Conservation (phyloP, 1,139 yeast genomes). For the Protomyces lactucae-debilis region DNA sequence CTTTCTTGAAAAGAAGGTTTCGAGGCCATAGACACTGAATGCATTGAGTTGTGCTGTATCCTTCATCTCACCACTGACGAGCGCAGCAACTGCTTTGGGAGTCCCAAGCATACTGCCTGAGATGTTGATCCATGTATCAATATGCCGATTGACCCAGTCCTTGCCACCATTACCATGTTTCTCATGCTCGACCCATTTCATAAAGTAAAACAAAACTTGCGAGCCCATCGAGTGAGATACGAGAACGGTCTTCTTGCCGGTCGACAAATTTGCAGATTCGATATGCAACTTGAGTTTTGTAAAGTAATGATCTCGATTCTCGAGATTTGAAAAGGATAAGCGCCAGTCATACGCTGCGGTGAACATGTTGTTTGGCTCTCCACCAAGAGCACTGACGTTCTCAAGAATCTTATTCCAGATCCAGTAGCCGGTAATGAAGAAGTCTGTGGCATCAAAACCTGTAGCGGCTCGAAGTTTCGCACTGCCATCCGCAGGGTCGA, state of each 20-base stretch:
- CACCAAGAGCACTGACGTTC: slow-evolving; percentile 88
- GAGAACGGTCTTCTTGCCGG: slow-evolving; percentile 70
- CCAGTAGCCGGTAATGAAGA: slow-evolving; percentile 97
- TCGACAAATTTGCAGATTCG: slow-evolving; percentile 50
- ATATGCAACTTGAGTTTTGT: slow-evolving; percentile 65
- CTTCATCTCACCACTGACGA: slow-evolving; percentile 94
- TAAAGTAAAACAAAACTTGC: slow-evolving; percentile 76
- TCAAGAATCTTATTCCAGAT: slow-evolving; percentile 94
- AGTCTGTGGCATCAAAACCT: slow-evolving; percentile 82
- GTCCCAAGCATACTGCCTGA: slow-evolving; percentile 88
- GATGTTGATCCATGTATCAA: slow-evolving; percentile 66
- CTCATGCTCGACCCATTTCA: slow-evolving; percentile 79
- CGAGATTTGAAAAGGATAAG: slow-evolving; percentile 80
- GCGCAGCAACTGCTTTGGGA: slow-evolving; percentile 87
- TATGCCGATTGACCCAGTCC: slow-evolving; percentile 76
- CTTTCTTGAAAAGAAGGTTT: slow-evolving; percentile 81
- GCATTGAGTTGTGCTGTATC: slow-evolving; percentile 93
- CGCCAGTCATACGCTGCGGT: slow-evolving; percentile 97
- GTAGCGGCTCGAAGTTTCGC: slow-evolving; percentile 82
- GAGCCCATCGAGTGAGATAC: slow-evolving; percentile 97
- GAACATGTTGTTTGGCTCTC: slow-evolving; percentile 83
- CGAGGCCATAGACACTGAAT: slow-evolving; percentile 91
- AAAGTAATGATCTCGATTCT: slow-evolving; percentile 79
- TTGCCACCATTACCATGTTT: slow-evolving; percentile 78
- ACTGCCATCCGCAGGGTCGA: slow-evolving; percentile 69